Evolutionary conservation across 1,284 basidiomycete species (phyloP).

Genomic region (Microbotryomycetes sp.): DNA sequence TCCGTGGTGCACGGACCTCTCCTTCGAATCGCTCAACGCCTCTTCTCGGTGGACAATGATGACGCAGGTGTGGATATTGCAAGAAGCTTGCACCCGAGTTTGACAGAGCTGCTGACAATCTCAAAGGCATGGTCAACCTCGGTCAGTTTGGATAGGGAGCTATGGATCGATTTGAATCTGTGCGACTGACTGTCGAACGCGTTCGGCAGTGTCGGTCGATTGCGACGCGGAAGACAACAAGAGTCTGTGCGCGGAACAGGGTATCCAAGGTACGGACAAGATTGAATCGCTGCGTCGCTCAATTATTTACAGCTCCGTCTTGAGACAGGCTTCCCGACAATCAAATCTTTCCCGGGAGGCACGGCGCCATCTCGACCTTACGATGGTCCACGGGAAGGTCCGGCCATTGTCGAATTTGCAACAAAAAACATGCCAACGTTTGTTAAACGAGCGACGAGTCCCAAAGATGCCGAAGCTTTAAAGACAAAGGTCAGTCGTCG

Average conservation of each 20-base stretch:
- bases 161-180: background rate
- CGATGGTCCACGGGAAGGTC: constrained; percentile 41
- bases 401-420: constrained; percentile 42
- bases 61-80: constrained; percentile 38
- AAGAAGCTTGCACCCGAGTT: constrained; percentile 42
- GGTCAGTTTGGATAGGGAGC: constrained; percentile 25
- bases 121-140: constrained; percentile 45
- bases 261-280: constrained; percentile 39
- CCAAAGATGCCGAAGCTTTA: constrained; percentile 25
- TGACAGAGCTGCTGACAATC: constrained; percentile 39
- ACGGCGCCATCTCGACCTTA: constrained; percentile 42
- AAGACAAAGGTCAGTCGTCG: constrained; percentile 8
- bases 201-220: constrained; percentile 37
- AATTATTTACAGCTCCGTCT: constrained; percentile 1
- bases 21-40: background rate
- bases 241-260: constrained; percentile 40
- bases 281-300: background rate
- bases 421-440: constrained; percentile 41
- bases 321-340: constrained; percentile 42
- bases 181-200: background rate
- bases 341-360: constrained; percentile 39
- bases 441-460: constrained; percentile 40
- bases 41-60: too few relatives aligned
- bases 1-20: background rate
- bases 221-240: constrained; percentile 44